These are phyloP conservation scores for Datisca glomerata DNA, from an alignment of 306 rosid genomes.

Conservation along the genomic window DNA sequence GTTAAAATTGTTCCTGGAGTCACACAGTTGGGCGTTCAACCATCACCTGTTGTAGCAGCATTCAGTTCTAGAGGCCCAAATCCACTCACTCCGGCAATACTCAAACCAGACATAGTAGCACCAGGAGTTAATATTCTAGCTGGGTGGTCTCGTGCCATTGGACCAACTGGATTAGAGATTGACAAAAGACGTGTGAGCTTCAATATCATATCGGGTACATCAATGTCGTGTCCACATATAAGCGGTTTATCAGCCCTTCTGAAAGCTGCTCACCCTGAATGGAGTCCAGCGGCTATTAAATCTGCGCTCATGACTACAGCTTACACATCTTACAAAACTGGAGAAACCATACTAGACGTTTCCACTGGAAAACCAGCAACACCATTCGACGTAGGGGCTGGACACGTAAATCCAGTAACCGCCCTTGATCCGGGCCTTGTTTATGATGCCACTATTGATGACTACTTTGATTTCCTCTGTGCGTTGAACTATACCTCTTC, in stretches of 20 bases:
- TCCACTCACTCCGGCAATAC: conserved; percentile 45
- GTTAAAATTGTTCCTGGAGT: conserved; percentile 34
- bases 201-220: conserved; percentile 80
- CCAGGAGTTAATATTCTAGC: conserved; percentile 97
- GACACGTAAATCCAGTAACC: conserved; percentile 71
- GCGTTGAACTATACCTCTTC: conserved; percentile 48
- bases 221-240: conserved; percentile 96
- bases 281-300: conserved; percentile 86
- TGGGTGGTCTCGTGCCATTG: conserved; percentile 66
- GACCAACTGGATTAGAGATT: conserved; percentile 40
- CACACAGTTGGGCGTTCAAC: conserved; percentile 55
- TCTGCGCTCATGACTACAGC: conserved; percentile 97
- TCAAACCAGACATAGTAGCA: conserved; percentile 87
- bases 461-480: conserved; percentile 70
- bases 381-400: conserved; percentile 79
- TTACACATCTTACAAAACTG: conserved; percentile 45
- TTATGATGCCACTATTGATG: conserved; percentile 42
- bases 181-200: conserved; percentile 54
- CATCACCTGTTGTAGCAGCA: conserved; percentile 78
- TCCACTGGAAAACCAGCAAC: conserved; percentile 56
- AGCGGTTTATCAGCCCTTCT: conserved; percentile 75
- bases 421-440: conserved; percentile 93
- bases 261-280: conserved; percentile 62
- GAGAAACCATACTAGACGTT: conserved; percentile 40
- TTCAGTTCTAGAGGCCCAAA: conserved; percentile 97